phyloP scores from a whole-genome alignment of 169 alveolate genomes.

The Eimeria nieschulzi region DNA sequence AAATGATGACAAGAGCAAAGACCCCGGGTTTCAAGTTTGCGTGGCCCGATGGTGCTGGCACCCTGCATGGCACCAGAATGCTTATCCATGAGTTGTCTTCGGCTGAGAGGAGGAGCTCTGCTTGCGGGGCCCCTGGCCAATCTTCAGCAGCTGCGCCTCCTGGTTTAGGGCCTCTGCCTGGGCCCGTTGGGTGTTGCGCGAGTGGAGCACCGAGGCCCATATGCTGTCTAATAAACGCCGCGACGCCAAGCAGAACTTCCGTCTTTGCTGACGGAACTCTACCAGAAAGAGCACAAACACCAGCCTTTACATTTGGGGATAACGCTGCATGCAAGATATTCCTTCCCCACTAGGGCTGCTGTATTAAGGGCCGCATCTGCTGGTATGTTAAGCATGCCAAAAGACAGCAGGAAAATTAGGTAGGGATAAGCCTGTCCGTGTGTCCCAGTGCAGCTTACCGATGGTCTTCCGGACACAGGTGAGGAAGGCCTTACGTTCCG shows the following conservation, averaged over 20 bases:
- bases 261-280: constrained; percentile 12
- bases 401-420: too few relatives aligned
- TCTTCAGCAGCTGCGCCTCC: neutral
- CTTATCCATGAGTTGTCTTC: too few relatives aligned
- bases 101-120: neutral
- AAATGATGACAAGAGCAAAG: too few relatives aligned
- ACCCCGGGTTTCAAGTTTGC: too few relatives aligned
- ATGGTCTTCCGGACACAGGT: constrained; percentile 6
- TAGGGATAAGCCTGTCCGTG: too few relatives aligned
- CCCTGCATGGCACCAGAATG: too few relatives aligned
- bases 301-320: neutral
- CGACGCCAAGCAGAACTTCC: constrained; percentile 1
- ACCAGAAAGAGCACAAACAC: neutral
- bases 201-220: neutral
- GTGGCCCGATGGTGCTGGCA: too few relatives aligned
- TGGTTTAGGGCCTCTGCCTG: neutral
- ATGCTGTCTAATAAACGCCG: neutral
- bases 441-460: neutral
- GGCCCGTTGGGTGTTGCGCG: neutral
- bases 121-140: neutral
- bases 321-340: too few relatives aligned
- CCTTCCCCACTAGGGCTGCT: too few relatives aligned
- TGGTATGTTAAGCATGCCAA: too few relatives aligned
- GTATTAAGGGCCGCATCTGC: too few relatives aligned
- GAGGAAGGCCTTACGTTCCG: neutral